These are phyloP conservation scores for Westerdykella sp. DNA, from an alignment of 2,329 filamentous ascomycete species.

Conservation along the genomic window DNA sequence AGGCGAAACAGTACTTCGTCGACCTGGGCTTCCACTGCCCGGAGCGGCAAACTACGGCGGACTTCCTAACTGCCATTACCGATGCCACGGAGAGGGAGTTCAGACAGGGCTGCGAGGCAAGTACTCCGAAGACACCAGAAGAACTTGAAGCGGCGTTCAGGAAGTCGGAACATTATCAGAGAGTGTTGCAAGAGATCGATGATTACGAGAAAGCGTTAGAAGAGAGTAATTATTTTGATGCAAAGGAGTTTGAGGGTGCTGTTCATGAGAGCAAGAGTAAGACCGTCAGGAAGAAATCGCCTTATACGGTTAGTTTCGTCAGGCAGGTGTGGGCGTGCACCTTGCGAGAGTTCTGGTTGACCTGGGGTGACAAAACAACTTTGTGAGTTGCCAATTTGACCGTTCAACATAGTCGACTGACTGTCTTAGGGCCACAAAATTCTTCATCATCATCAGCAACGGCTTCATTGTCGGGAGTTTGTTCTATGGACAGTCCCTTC, in stretches of 20 bases:
- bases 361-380: slow-evolving; percentile 67
- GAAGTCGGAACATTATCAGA: slow-evolving; percentile 55
- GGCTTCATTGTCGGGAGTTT: slow-evolving; percentile 70
- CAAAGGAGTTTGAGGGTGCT: slow-evolving; percentile 58
- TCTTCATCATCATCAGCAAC: slow-evolving; percentile 71
- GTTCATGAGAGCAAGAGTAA: slow-evolving; percentile 61
- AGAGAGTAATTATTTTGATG: slow-evolving; percentile 53
- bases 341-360: slow-evolving; percentile 70
- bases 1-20: slow-evolving; percentile 60
- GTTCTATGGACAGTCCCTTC: slow-evolving; percentile 61
- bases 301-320: slow-evolving; percentile 69
- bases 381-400: slow-evolving; percentile 33
- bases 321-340: slow-evolving; percentile 65
- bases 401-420: not conserved
- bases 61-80: slow-evolving; percentile 71
- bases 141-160: slow-evolving; percentile 65
- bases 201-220: slow-evolving; percentile 54
- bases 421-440: slow-evolving; percentile 52
- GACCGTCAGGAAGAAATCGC: slow-evolving; percentile 61
- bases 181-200: slow-evolving; percentile 55
- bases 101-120: slow-evolving; percentile 51
- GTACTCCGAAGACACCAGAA: slow-evolving; percentile 61
- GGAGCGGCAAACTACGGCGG: slow-evolving; percentile 63
- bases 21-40: slow-evolving; percentile 58
- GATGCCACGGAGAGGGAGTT: slow-evolving; percentile 67